Evolutionary conservation across 352 stramenopile genomes (phyloP).

Genomic region (Achlya hypogyna): DNA sequence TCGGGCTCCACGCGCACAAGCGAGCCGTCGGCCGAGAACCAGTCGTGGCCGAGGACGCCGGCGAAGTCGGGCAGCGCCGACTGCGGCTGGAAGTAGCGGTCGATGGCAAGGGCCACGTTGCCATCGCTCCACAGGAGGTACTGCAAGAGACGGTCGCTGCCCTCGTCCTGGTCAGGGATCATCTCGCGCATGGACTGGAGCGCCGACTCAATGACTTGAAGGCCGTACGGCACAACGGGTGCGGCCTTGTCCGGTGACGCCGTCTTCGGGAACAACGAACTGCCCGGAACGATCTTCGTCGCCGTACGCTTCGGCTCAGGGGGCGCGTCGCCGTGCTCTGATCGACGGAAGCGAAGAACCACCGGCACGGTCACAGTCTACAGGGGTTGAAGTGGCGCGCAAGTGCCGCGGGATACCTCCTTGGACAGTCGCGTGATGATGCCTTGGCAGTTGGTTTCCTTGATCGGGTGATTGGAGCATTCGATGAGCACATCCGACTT

Average conservation of each 20-base stretch:
- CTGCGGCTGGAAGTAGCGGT: constrained; percentile 74
- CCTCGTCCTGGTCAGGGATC: constrained; percentile 41
- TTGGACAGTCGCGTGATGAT: constrained; percentile 72
- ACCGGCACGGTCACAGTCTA: constrained; percentile 1
- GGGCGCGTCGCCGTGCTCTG: background rate
- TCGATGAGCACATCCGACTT: constrained; percentile 78
- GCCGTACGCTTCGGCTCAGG: background rate
- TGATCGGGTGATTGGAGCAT: constrained; percentile 63
- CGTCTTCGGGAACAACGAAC: background rate
- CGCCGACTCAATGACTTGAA: constrained; percentile 25
- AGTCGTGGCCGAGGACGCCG: constrained; percentile 57
- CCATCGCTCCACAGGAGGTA: constrained; percentile 67
- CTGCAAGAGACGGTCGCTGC: constrained; percentile 69
- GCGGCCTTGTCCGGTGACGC: background rate
- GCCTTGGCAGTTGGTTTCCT: constrained; percentile 60
- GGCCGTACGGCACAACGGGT: background rate
- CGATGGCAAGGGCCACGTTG: constrained; percentile 69
- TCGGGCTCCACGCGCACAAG: constrained; percentile 36
- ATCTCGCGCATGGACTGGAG: constrained; percentile 77
- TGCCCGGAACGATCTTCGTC: background rate
- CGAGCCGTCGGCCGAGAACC: constrained; percentile 18
- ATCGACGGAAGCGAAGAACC: constrained; percentile 8
- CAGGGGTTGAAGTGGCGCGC: background rate
- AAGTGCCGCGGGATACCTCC: constrained; percentile 32
- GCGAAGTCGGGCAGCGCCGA: constrained; percentile 74